Evolutionary conservation across 345 rosid genomes (phyloP), one percentile per base, ranked within the genome.

Genomic region (Citrus trifoliata): DNA sequence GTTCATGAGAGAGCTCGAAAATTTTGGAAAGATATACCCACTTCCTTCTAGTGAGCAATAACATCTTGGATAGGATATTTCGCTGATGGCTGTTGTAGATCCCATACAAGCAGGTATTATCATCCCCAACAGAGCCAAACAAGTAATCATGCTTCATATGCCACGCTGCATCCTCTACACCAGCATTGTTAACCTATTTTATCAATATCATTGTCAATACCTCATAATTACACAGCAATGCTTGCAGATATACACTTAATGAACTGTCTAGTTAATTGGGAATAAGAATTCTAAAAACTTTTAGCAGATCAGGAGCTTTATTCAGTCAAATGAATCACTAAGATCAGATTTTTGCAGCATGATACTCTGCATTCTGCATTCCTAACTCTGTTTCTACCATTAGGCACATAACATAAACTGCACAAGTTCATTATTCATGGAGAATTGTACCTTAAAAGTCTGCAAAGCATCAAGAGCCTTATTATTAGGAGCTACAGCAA

Each of bases 151-250:
- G 99, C 80, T 97, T 90, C 80, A 90, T 81, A 88, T 97, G 99
- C 98, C 99, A 97, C 0, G 99, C 98, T 4, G 93, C 99, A 87
- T 97, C 98, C 87, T 97, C 99, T n/a, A 94, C 98, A 5, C 93
- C 98, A 37, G 98, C 98, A 86, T 94, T 97, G 72, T 97, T 98
- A 73, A 93, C 97, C 97, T 94, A 82, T 21, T 37, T 75, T 2
- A 80, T 37, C 59, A 70, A 37, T 67, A 70, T 21, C 71, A 24
- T 19, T 62, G 6, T 30, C 46, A 79, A 73, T 7, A 58, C 35
- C 61, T 46, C 14, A 46, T 13, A 46, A 13, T 46, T 46, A 12
- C 5, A 46, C 74, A 67, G 42, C 32, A 70, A 46, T 53, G 32
- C 32, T 10, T 40, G 51, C 70, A 16, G 24, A 33, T 30, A 65